Conservation (phyloP, 352 stramenopile genomes). For the Elongisporangium senticosum region DNA sequence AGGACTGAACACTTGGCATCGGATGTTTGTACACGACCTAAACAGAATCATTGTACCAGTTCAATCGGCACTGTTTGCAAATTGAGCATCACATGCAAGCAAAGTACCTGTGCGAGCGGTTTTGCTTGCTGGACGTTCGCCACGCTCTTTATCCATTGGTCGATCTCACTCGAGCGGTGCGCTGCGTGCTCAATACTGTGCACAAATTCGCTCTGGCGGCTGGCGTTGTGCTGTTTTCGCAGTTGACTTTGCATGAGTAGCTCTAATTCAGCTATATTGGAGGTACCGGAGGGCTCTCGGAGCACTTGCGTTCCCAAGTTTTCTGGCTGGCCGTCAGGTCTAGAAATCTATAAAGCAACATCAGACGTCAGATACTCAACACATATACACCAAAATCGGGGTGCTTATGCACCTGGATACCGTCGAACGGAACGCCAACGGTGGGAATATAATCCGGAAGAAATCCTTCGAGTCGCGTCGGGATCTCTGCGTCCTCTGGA, state of each 20-base stretch:
- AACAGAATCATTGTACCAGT: not conserved
- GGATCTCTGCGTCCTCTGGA: conserved; percentile 86
- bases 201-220: conserved; percentile 47
- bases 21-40: conserved; percentile 80
- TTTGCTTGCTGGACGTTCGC: conserved; percentile 85
- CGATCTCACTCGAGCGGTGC: conserved; percentile 82
- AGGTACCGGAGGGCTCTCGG: conserved; percentile 84
- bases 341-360: conserved; percentile 51
- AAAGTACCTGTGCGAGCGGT: conserved; percentile 46
- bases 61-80: not conserved
- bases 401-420: conserved; percentile 40
- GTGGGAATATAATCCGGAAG: conserved; percentile 89
- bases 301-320: conserved; percentile 75
- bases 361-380: not conserved
- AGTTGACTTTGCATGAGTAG: conserved; percentile 82
- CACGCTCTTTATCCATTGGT: conserved; percentile 91
- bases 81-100: not conserved
- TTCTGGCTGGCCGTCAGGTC: conserved; percentile 80
- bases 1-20: conserved; percentile 79
- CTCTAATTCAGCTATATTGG: conserved; percentile 86
- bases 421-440: conserved; percentile 62
- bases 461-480: conserved; percentile 90
- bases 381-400: not conserved
- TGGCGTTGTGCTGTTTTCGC: conserved; percentile 35
- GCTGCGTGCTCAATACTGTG: conserved; percentile 87